A percentile compares a stretch with the other conserved stretches of the same genome.
Conservation (phyloP, 495 filamentous ascomycete species). For the Neurospora tetrasperma region DNA sequence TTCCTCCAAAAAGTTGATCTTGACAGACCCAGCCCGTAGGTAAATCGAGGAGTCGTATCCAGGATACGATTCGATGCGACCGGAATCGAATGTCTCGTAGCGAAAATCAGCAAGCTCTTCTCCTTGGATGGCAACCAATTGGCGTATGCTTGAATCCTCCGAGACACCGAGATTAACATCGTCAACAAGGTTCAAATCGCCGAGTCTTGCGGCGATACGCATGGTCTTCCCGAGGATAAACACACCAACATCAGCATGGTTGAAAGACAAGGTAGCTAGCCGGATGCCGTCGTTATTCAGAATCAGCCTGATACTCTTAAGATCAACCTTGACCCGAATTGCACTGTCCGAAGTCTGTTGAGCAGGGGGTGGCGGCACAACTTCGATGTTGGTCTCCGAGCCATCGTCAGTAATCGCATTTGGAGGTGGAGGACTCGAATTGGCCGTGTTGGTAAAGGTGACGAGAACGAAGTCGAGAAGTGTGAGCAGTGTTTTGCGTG, state of each 20-base stretch:
- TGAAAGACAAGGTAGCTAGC: constrained; percentile 83
- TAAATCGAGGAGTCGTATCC: constrained; percentile 92
- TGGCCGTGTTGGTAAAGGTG: constrained; percentile 70
- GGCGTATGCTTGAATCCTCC: constrained; percentile 68
- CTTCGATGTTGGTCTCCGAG: constrained; percentile 25
- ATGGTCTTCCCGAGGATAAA: constrained; percentile 77
- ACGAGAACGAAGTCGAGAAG: constrained; percentile 93
- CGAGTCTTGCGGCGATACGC: constrained; percentile 75
- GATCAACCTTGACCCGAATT: constrained; percentile 71
- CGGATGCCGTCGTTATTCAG: constrained; percentile 98
- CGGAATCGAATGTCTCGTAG: constrained; percentile 87
- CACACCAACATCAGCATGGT: constrained; percentile 81
- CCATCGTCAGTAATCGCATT: constrained; percentile 29
- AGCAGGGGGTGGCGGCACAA: constrained; percentile 21
- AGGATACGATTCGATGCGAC: constrained; percentile 58
- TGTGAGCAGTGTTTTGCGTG: constrained; percentile 83
- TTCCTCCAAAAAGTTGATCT: constrained; percentile 91
- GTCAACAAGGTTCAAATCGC: constrained; percentile 78
- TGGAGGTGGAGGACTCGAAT: constrained; percentile 23
- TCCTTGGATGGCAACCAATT: constrained; percentile 87
- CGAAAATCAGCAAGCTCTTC: constrained; percentile 95
- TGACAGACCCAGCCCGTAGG: constrained; percentile 84
- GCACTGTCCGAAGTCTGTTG: constrained; percentile 29
- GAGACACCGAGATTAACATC: constrained; percentile 89
- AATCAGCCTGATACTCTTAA: constrained; percentile 87